Conservation (phyloP, 2,329 filamentous ascomycete species). For the Sclerotinia minor region DNA sequence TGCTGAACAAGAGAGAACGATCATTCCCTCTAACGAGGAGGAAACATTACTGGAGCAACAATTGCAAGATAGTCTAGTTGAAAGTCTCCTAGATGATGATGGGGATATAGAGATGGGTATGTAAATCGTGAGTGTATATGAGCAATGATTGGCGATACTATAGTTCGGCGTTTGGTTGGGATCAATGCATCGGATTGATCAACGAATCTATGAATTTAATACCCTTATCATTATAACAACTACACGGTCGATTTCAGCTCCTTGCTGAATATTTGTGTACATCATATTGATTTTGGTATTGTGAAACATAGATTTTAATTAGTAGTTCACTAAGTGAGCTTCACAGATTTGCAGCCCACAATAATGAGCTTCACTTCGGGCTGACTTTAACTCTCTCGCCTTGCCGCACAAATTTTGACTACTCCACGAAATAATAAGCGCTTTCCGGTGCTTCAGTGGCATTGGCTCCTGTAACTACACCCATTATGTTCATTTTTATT, state of each 20-base stretch:
- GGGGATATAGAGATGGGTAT: constrained; percentile 25
- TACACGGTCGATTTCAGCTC: background rate
- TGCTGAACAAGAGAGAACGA: background rate
- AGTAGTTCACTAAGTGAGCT: too few species aligned
- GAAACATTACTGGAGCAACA: constrained; percentile 14
- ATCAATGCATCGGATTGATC: background rate
- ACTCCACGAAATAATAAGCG: too few species aligned
- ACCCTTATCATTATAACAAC: background rate
- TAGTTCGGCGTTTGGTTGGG: constrained; percentile 34
- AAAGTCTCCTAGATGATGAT: constrained; percentile 24
- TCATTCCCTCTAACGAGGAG: constrained; percentile 8
- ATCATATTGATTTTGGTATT: background rate
- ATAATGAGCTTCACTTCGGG: background rate
- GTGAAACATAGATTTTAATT: background rate
- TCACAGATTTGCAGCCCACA: background rate
- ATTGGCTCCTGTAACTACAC: too few species aligned
- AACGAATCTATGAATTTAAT: constrained; percentile 15
- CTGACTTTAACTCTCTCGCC: background rate
- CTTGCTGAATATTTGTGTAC: background rate
- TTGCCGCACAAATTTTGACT: too few species aligned
- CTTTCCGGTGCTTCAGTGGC: too few species aligned
- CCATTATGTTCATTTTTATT: too few species aligned
- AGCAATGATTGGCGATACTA: background rate
- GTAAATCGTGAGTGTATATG: constrained; percentile 11
- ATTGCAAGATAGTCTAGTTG: constrained; percentile 17